Conservation (phyloP, 139 green algal species). For the Micromonas commoda region DNA sequence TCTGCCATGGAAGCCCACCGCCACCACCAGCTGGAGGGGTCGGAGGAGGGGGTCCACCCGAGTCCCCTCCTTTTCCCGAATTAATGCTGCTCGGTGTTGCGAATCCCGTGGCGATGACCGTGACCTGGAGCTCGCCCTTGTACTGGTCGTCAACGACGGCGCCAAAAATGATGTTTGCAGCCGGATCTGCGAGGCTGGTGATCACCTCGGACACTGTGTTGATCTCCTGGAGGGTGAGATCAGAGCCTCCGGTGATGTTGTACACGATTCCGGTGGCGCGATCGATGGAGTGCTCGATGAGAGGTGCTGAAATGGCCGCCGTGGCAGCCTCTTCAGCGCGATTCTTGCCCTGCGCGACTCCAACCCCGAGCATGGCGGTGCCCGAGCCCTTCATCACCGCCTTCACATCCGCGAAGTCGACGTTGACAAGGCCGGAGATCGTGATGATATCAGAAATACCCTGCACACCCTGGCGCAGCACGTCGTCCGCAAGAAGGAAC, state of each 20-base stretch:
- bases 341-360: conserved; percentile 51
- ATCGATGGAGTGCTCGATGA: conserved; percentile 92
- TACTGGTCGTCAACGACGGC: conserved; percentile 72
- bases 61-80: too few species aligned
- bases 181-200: conserved; percentile 77
- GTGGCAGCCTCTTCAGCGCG: conserved; percentile 62
- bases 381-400: conserved; percentile 92
- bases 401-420: conserved; percentile 97
- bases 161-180: conserved; percentile 97
- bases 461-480: conserved; percentile 87
- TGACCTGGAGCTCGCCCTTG: conserved; percentile 48
- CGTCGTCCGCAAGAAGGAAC: conserved; percentile 92
- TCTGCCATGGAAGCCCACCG: background rate
- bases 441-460: conserved; percentile 99
- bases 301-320: conserved; percentile 76
- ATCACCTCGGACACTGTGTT: conserved; percentile 66
- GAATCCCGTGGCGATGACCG: conserved; percentile 93
- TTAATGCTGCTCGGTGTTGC: too few species aligned
- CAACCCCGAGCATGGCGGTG: conserved; percentile 85
- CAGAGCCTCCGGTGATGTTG: conserved; percentile 90
- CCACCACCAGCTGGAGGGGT: too few species aligned
- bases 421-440: conserved; percentile 89
- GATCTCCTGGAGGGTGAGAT: conserved; percentile 76
- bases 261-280: conserved; percentile 88
- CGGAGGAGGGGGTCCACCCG: too few species aligned